Percentiles rank a stretch among this genome's conserved stretches.
Evolutionary conservation across 1,284 basidiomycete species (phyloP).

Genomic region (Fistulinella staudtii): DNA sequence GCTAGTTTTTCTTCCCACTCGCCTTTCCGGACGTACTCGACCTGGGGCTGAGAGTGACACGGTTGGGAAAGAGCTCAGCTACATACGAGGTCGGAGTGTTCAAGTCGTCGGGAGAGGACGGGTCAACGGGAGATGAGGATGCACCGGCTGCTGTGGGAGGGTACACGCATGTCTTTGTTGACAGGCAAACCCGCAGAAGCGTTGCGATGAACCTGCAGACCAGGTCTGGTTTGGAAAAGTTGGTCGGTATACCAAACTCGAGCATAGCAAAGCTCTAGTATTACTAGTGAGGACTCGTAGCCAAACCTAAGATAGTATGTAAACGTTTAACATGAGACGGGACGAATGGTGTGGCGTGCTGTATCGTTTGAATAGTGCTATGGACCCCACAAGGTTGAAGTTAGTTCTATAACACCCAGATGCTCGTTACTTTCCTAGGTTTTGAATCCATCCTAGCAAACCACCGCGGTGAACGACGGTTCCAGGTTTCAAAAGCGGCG

Average conservation of each 20-base stretch:
- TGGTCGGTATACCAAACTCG: neutral
- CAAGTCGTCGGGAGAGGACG: slow-evolving; percentile 31
- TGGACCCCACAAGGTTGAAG: no score
- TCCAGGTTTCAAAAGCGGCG: slow-evolving; percentile 27
- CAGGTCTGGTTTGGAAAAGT: slow-evolving; percentile 15
- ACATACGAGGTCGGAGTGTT: slow-evolving; percentile 75
- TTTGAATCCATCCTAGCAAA: slow-evolving; percentile 27
- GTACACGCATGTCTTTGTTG: slow-evolving; percentile 80
- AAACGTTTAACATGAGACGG: no score
- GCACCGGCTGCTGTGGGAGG: slow-evolving; percentile 63
- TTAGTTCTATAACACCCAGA: no score
- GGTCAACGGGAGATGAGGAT: slow-evolving; percentile 20
- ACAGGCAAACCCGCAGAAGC: slow-evolving; percentile 52
- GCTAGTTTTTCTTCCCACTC: slow-evolving; percentile 61
- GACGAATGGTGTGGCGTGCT: no score
- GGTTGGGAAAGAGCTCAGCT: slow-evolving; percentile 67
- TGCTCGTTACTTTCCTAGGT: slow-evolving; percentile 22
- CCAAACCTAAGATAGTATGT: no score
- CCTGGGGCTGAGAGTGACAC: slow-evolving; percentile 60
- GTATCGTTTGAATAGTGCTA: no score
- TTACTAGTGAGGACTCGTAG: no score
- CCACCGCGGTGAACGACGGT: slow-evolving; percentile 20
- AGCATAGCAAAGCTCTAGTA: neutral
- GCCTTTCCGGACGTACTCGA: slow-evolving; percentile 66
- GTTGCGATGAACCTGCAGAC: slow-evolving; percentile 35